phyloP scores from a whole-genome alignment of 148 eudicot species.

The Diospyros kaki region DNA sequence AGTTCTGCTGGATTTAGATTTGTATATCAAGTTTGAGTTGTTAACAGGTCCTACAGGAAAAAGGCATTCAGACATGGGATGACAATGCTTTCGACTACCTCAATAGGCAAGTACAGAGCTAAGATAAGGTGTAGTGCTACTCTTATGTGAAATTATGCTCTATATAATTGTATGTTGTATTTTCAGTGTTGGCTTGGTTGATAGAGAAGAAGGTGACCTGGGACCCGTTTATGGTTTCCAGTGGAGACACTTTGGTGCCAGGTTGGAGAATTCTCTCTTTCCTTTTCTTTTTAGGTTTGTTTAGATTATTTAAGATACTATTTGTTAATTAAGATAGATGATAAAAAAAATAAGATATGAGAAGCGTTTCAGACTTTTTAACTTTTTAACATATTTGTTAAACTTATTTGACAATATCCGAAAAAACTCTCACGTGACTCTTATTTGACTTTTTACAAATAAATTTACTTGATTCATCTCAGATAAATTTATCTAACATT shows the following conservation, averaged over 20 bases:
- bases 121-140: not conserved
- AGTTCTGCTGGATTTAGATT: not conserved
- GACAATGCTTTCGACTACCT: conserved; percentile 87
- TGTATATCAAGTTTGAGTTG: conserved; percentile 7
- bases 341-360: too few species aligned
- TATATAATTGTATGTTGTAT: conserved; percentile 5
- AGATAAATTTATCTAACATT: too few species aligned
- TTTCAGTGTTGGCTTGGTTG: conserved; percentile 61
- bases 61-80: conserved; percentile 83
- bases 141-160: not conserved
- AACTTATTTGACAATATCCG: too few species aligned
- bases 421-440: too few species aligned
- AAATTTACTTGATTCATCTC: too few species aligned
- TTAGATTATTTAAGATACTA: not conserved
- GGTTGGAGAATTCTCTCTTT: conserved; percentile 26
- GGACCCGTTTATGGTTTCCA: conserved; percentile 88
- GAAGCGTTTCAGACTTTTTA: too few species aligned
- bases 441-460: too few species aligned
- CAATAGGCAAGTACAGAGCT: conserved; percentile 35
- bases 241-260: conserved; percentile 89
- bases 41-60: conserved; percentile 54
- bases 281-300: not conserved
- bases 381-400: too few species aligned
- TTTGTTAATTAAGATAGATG: too few species aligned
- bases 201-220: conserved; percentile 82